Evolutionary conservation across 768 basidiomycete genomes (phyloP), one percentile per base, ranked within the genome.

Genomic region (Mycena floridula): DNA sequence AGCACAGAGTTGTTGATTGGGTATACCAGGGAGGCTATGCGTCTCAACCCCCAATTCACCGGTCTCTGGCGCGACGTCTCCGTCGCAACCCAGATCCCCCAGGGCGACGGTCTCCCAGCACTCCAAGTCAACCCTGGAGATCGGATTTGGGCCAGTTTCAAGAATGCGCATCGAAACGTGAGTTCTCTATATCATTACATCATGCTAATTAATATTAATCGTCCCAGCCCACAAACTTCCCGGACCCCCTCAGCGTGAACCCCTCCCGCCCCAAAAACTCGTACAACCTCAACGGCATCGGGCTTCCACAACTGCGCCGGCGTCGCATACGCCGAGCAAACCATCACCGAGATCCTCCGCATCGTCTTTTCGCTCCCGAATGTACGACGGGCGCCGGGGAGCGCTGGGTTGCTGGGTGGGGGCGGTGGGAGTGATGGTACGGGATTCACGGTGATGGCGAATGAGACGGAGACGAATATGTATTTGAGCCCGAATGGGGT

Each of bases 11-110:
- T 69, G 20, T 53, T 79, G 6, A 60, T 56, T 7, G 77, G 76
- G 16, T 80, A 79, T 51, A 68, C 74, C 12, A 58, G 68, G 21
- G 76, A 80, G 52, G 77, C 69, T 0, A 69, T 77, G 67, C 61
- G 76, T 37, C 54, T 70, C 20, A 62, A 60, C 43, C 65, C 68
- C 5, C 70, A 74, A 48, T 70, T 61, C 56, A 49, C 61, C 7
- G 74, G 69, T 23, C 59, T 77, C 15, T 70, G 66, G 59, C 55
- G 73, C 15, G 50, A 57, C 22, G 63, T 60, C n/a, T 49, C 50
- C 6, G 61, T 58, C 16, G 64, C 69, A 30, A 55, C 59, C 36
- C 40, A 42, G 7, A 64, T 74, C 35, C 53, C 61, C 21, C 64
- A 69, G 47, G 72, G 67, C 13, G 53, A 54, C 8, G 60, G 57